phyloP scores from a whole-genome alignment of 768 basidiomycete genomes.

The Tricholoma matsutake region DNA sequence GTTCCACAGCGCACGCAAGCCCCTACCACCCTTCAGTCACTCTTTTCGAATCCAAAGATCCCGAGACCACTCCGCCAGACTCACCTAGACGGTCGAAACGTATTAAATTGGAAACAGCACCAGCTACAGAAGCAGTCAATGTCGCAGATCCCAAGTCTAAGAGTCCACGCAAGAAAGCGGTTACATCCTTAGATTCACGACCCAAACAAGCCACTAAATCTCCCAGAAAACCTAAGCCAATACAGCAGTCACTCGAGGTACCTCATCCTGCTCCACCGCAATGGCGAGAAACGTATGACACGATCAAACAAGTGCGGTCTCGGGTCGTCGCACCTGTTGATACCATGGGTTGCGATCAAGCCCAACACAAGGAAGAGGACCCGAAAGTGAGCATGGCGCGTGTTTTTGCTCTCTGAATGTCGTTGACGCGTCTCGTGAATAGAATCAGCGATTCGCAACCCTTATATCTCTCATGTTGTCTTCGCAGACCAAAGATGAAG shows the following conservation, averaged over 20 bases:
- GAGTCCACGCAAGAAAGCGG: background rate
- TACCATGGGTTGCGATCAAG: conserved; percentile 83
- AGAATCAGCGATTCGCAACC: conserved; percentile 82
- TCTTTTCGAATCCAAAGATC: conserved; percentile 30
- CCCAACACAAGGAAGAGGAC: conserved; percentile 58
- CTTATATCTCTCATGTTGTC: conserved; percentile 94
- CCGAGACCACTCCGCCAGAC: conserved; percentile 9
- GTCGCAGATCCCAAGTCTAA: conserved; percentile 6
- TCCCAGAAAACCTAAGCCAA: conserved; percentile 53
- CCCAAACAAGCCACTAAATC: conserved; percentile 22
- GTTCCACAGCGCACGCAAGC: conserved; percentile 37
- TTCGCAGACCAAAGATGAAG: conserved; percentile 93
- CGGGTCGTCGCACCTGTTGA: conserved; percentile 83
- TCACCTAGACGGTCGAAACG: conserved; percentile 26
- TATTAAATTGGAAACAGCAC: conserved; percentile 24
- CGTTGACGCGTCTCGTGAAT: conserved; percentile 3
- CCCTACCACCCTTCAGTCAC: conserved; percentile 43
- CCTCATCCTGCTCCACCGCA: conserved; percentile 65
- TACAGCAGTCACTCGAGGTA: conserved; percentile 48
- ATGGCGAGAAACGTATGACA: conserved; percentile 70
- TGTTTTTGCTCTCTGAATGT: background rate
- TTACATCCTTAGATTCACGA: conserved; percentile 13
- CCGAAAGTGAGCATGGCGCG: conserved; percentile 38
- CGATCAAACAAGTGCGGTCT: conserved; percentile 75
- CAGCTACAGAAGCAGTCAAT: conserved; percentile 6